Base-by-base conservation (phyloP, 176 grass and related monocot genomes). In the Juncus effusus region DNA sequence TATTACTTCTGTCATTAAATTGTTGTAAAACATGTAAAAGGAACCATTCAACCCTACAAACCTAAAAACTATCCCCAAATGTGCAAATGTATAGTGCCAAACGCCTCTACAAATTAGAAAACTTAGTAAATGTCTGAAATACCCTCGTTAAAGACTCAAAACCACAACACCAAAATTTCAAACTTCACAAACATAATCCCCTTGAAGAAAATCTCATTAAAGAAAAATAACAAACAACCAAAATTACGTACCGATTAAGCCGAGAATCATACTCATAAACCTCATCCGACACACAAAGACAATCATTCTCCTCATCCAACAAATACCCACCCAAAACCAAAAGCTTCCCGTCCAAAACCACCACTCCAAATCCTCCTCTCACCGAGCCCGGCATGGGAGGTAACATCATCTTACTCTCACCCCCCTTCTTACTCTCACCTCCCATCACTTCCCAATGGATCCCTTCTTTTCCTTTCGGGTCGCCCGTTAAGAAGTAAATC, bases 211-310 rank as follows among this genome's bases (percentile, higher is more conserved):
- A 28, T 28, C 19, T 28, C 19, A 28, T 28, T 1, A 28, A 28
- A 28, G 19, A 47, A 47, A 47, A 47, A 0, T 47, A 47, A 47
- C 9, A 6, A 47, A 0, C 50, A 76, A 44, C 14, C 9, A 69
- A 54, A 3, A 55, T 10, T 10, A 16, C 42, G 7, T 57, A 96
- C 92, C 79, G 77, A 67, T 96, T 96, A 36, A 96, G 79, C 55
- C 81, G 70, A 15, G 84, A 89, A 81, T 96, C 79, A 3, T 96
- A 96, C 7, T 75, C 62, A 56, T 83, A 86, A 62, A 83, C 82
- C 36, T 96, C 87, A 56, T 91, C 62, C 8, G 82, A 91, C 50
- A 81, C 84, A 70, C 6, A n/a, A 45, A 72, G 55, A 14, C 68
- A 63, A 13, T 83, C 74, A 3, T 61, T 85, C 28, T 74, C 87